A percentile compares a stretch with the other conserved stretches of the same genome.
Conservation (phyloP, 768 basidiomycete species). For the Psilocybe azurescens region DNA sequence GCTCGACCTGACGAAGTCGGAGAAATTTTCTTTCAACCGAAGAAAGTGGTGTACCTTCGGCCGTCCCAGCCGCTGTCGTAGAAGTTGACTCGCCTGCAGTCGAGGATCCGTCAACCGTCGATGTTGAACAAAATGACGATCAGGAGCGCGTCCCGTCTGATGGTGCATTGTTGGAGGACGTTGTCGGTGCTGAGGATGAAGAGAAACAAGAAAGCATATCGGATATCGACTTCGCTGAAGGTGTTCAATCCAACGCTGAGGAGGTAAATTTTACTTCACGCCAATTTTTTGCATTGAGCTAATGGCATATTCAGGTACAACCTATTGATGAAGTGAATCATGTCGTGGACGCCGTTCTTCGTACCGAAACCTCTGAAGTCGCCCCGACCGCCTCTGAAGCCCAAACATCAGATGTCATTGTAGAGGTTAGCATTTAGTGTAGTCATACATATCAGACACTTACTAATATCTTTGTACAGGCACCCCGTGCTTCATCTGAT, state of each 20-base stretch:
- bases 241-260: background rate
- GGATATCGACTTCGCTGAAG: background rate
- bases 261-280: background rate
- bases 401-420: background rate
- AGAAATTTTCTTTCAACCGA: constrained; percentile 3
- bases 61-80: background rate
- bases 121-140: background rate
- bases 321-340: background rate
- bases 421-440: background rate
- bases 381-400: background rate
- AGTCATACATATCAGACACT: background rate
- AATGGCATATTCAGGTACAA: background rate
- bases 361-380: background rate
- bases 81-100: background rate
- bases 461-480: no score
- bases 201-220: background rate
- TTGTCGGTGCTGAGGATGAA: background rate
- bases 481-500: background rate
- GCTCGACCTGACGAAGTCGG: background rate
- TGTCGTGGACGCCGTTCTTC: background rate
- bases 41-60: background rate
- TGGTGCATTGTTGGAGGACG: background rate
- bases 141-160: background rate
- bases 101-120: background rate
- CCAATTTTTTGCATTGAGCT: background rate